Evolutionary conservation across 2,329 filamentous ascomycete species (phyloP).

Genomic region (Beauveria pseudobassiana): DNA sequence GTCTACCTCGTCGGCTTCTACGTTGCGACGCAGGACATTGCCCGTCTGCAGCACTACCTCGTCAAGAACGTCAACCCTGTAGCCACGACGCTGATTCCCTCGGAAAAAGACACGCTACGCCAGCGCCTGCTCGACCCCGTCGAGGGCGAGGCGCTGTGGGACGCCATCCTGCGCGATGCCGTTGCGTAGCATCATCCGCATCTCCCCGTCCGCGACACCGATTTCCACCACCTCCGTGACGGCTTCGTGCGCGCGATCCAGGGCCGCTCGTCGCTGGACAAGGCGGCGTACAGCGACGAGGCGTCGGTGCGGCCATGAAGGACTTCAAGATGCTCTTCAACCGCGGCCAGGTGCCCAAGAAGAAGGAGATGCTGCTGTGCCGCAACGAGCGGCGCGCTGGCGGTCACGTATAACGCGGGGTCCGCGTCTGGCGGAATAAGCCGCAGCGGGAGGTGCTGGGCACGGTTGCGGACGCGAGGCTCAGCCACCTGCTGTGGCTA

Average conservation of each 20-base stretch:
- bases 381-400: slow-evolving; percentile 61
- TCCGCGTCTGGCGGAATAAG: slow-evolving; percentile 46
- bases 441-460: slow-evolving; percentile 53
- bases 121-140: slow-evolving; percentile 60
- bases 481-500: slow-evolving; percentile 78
- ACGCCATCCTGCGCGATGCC: slow-evolving; percentile 56
- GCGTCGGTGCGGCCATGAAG: slow-evolving; percentile 62
- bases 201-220: slow-evolving; percentile 86
- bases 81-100: slow-evolving; percentile 75
- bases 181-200: slow-evolving; percentile 70
- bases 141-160: slow-evolving; percentile 67
- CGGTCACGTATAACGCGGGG: slow-evolving; percentile 55
- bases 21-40: slow-evolving; percentile 75
- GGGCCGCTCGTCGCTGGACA: slow-evolving; percentile 55
- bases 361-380: slow-evolving; percentile 65
- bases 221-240: slow-evolving; percentile 87
- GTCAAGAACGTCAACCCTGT: slow-evolving; percentile 67
- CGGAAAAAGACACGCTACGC: slow-evolving; percentile 70
- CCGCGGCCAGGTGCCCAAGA: slow-evolving; percentile 72
- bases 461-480: slow-evolving; percentile 65
- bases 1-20: slow-evolving; percentile 96
- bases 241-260: slow-evolving; percentile 84
- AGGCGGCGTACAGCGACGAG: slow-evolving; percentile 57
- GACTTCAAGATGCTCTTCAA: slow-evolving; percentile 79
- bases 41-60: slow-evolving; percentile 68